Evolutionary conservation across 257 asterid species (phyloP).

Genomic region (Anisodus tanguticus): DNA sequence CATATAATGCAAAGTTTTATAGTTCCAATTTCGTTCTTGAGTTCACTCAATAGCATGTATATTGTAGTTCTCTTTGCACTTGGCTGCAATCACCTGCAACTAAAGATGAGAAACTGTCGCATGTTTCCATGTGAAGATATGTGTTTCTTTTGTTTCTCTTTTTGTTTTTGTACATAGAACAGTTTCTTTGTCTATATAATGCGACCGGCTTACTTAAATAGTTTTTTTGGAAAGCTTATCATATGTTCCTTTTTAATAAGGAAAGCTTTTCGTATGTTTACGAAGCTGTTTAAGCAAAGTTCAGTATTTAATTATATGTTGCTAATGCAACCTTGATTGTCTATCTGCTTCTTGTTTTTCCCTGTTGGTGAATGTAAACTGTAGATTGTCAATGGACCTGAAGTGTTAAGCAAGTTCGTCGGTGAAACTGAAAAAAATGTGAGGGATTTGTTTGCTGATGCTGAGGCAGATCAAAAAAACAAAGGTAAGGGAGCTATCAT

Average conservation of each 20-base stretch:
- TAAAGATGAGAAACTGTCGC: background rate
- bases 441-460: constrained; percentile 98
- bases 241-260: background rate
- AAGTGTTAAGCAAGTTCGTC: constrained; percentile 92
- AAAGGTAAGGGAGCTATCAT: constrained; percentile 55
- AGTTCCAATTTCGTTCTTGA: background rate
- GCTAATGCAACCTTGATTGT: constrained; percentile 28
- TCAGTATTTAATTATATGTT: background rate
- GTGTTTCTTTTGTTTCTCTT: background rate
- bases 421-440: constrained; percentile 99
- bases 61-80: background rate
- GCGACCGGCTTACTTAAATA: background rate
- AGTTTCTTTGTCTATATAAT: background rate
- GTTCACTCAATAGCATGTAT: background rate
- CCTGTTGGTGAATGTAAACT: constrained; percentile 27
- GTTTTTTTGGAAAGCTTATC: background rate
- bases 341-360: constrained; percentile 24
- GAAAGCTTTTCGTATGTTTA: constrained; percentile 33
- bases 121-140: background rate
- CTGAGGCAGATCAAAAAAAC: constrained; percentile 93
- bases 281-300: constrained; percentile 3
- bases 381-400: constrained; percentile 98
- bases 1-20: background rate
- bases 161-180: background rate
- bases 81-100: background rate